Evolutionary conservation across 225 moss, liverwort and hornwort genomes (phyloP), one percentile per base, ranked within the genome.

Genomic region (Physcomitrellopsis africana): DNA sequence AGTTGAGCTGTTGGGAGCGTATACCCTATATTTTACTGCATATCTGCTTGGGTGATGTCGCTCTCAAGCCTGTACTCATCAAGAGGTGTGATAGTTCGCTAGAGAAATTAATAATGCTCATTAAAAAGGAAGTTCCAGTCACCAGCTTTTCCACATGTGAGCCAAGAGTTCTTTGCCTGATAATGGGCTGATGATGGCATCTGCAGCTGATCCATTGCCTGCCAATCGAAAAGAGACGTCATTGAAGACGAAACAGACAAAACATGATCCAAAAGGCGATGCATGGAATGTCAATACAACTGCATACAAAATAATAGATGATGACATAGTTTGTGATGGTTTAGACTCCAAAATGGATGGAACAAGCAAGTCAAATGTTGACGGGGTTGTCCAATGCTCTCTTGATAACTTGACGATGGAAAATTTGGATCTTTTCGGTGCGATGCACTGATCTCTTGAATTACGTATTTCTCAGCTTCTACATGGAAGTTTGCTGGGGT

Each of bases 251-350:
- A 81, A 68, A 13, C 78, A 79, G 67, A 68, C 72, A 68, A 67
- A 71, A 60, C 72, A 76, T 44, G 76, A 85, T 20, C 78, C 53
- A 49, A 79, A 69, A 64, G 79, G 76, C 46, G 79, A 81, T 63
- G 81, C 81, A 62, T 60, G 71, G 8, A 68, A 53, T 63, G 68
- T 81, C 68, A 49, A 24, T 49, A 72, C 78, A 46, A 46, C 79
- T 64, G 46, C 81, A 13, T 41, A 26, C n/a, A 58, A 70, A 45
- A 9, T 2, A 54, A 37, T 11, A 47, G 81, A 79, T 57, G 72
- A 81, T 63, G 72, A 81, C 64, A 55, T 60, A 46, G 22, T 64
- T 53, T 67, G 22, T 67, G 58, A 12, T 9, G 78, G 58, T 63
- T 42, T 70, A 78, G 75, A 72, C 67, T 72, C 72, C 68, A 78